Conservation (phyloP, 2,329 filamentous ascomycete species). For the Fusarium robinianum region DNA sequence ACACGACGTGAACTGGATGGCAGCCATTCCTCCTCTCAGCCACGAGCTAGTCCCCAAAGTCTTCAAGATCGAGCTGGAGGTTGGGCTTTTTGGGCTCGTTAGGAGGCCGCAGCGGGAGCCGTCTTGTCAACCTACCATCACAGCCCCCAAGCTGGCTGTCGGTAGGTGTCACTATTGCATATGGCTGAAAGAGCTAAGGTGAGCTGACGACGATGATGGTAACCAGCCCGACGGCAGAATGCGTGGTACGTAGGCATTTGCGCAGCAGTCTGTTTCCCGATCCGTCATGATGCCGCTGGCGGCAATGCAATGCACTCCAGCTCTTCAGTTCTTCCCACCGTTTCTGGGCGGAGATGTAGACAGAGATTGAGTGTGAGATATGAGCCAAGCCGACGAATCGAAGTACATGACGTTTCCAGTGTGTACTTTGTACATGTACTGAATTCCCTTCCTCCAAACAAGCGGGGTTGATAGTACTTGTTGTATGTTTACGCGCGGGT, state of each 20-base stretch:
- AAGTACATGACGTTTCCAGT: no score
- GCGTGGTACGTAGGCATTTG: slow-evolving; percentile 22
- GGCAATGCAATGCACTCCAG: neutral
- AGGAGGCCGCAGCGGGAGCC: slow-evolving; percentile 15
- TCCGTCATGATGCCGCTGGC: neutral
- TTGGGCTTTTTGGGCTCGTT: no score
- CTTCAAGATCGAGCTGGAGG: no score
- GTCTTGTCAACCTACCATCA: no score
- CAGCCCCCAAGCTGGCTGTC: slow-evolving; percentile 16
- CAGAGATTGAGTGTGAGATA: neutral
- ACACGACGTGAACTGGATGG: slow-evolving; percentile 8
- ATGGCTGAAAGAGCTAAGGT: slow-evolving; percentile 12
- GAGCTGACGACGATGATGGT: neutral
- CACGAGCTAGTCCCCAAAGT: no score
- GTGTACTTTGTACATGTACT: neutral
- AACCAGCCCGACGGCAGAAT: slow-evolving; percentile 10
- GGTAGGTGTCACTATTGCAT: slow-evolving; percentile 6
- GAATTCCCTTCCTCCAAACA: neutral
- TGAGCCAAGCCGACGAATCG: neutral
- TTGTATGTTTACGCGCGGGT: no score
- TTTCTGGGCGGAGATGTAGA: no score
- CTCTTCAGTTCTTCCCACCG: neutral
- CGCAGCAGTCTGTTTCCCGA: slow-evolving; percentile 10
- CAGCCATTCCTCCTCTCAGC: no score
- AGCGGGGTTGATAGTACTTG: slow-evolving; percentile 5